These are phyloP conservation scores for Starmerella kuoi DNA, from an alignment of 805 yeast genomes.

Conservation along the genomic window DNA sequence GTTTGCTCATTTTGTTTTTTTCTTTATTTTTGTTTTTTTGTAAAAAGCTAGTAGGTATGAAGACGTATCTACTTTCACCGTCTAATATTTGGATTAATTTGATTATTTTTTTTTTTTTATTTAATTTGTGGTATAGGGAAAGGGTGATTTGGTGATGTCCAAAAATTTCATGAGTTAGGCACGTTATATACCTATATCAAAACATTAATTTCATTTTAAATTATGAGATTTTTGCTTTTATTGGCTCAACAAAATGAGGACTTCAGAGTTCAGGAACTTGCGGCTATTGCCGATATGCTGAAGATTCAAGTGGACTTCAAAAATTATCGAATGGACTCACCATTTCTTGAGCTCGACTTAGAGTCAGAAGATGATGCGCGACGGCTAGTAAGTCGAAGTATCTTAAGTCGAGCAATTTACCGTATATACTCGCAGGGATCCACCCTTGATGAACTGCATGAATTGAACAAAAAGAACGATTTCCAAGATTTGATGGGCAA, in stretches of 20 bases:
- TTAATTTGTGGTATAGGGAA: too few relatives aligned
- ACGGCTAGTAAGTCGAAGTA: conserved; percentile 50
- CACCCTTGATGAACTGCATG: conserved; percentile 46
- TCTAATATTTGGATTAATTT: too few relatives aligned
- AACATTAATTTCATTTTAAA: too few relatives aligned
- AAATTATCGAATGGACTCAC: conserved; percentile 43
- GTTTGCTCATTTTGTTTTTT: too few relatives aligned
- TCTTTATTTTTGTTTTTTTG: too few relatives aligned
- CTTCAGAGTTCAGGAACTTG: conserved; percentile 72
- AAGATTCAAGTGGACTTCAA: conserved; percentile 47
- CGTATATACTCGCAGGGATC: conserved; percentile 73
- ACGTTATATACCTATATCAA: too few relatives aligned
- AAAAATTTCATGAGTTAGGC: too few relatives aligned
- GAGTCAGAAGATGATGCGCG: conserved; percentile 56
- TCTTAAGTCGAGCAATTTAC: conserved; percentile 63
- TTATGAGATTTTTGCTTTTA: conserved; percentile 54
- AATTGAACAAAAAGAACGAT: conserved; percentile 29
- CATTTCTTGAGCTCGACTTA: conserved; percentile 60
- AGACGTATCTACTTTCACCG: too few relatives aligned
- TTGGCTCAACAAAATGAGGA: conserved; percentile 74
- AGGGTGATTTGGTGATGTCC: too few relatives aligned
- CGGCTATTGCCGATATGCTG: conserved; percentile 62
- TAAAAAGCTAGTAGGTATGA: too few relatives aligned
- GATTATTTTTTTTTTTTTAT: too few relatives aligned
- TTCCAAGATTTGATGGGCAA: conserved; percentile 34